Evolutionary conservation across 495 filamentous ascomycete genomes (phyloP).

Genomic region (Lophium mytilinum): DNA sequence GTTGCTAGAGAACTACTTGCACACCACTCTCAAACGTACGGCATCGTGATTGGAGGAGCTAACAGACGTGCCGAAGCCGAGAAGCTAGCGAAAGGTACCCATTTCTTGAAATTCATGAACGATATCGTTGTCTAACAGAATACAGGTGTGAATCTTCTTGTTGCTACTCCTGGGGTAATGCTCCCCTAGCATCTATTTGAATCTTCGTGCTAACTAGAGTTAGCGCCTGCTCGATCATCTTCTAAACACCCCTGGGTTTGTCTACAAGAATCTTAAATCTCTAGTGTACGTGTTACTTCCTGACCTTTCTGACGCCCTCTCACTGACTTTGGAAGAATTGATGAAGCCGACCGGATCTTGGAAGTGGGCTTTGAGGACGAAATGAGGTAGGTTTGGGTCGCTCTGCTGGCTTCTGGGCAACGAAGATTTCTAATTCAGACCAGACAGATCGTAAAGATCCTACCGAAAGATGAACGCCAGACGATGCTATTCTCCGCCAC

Average conservation of each 20-base stretch:
- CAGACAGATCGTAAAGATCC: slow-evolving; percentile 88
- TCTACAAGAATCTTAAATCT: slow-evolving; percentile 86
- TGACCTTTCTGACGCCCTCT: too few species aligned
- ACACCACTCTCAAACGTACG: slow-evolving; percentile 84
- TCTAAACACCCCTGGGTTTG: slow-evolving; percentile 82
- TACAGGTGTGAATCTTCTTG: slow-evolving; percentile 66
- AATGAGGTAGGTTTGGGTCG: slow-evolving; percentile 42
- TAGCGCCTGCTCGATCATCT: slow-evolving; percentile 46
- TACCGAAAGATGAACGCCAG: slow-evolving; percentile 81
- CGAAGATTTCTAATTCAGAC: too few species aligned
- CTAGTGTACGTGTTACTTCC: slow-evolving; percentile 41
- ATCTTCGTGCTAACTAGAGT: too few species aligned
- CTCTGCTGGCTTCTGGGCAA: too few species aligned
- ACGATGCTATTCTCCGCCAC: slow-evolving; percentile 97
- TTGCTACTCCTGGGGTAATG: slow-evolving; percentile 71
- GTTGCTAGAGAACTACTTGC: slow-evolving; percentile 88
- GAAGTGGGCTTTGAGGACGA: slow-evolving; percentile 99
- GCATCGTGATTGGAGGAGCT: slow-evolving; percentile 92
- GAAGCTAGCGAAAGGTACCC: slow-evolving; percentile 72
- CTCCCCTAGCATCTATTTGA: slow-evolving; percentile 32
- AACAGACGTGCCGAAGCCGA: slow-evolving; percentile 88
- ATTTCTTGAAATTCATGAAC: background rate
- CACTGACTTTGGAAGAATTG: slow-evolving; percentile 40
- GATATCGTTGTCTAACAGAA: background rate
- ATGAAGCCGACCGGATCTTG: slow-evolving; percentile 88